phyloP scores from a whole-genome alignment of 73 alveolate genomes.

The Blepharisma stoltei region DNA sequence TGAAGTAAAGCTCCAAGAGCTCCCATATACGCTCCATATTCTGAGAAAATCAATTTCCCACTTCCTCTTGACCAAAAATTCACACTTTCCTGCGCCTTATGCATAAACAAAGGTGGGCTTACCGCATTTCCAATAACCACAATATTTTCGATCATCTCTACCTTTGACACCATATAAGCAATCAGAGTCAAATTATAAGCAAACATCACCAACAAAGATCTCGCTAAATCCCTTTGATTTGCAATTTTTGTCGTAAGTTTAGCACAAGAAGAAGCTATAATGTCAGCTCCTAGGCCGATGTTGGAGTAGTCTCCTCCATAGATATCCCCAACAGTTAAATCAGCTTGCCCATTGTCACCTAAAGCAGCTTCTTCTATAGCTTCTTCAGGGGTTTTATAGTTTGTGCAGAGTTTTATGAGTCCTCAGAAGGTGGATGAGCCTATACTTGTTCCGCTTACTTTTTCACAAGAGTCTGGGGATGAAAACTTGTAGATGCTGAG shows the following conservation, averaged over 20 bases:
- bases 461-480: too few species aligned
- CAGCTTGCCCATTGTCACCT: slow-evolving; percentile 9
- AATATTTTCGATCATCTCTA: neutral
- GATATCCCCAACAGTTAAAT: slow-evolving; percentile 80
- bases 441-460: too few species aligned
- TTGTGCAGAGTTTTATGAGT: neutral
- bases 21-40: neutral
- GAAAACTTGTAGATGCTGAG: too few species aligned
- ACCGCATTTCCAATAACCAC: neutral
- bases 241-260: slow-evolving; percentile 44
- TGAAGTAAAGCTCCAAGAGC: neutral
- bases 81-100: neutral
- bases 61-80: neutral
- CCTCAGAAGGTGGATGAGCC: too few species aligned
- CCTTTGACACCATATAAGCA: neutral
- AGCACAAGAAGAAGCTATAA: slow-evolving; percentile 71
- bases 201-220: neutral
- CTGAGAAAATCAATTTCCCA: neutral
- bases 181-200: neutral
- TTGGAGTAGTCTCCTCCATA: slow-evolving; percentile 66
- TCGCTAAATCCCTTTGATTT: neutral
- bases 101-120: neutral
- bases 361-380: slow-evolving; percentile 1
- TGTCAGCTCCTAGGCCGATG: slow-evolving; percentile 55
- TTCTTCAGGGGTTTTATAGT: slow-evolving; percentile 5